Conservation (phyloP, 2,329 filamentous ascomycete species). For the Nothophaeocryptopus gaeumannii region DNA sequence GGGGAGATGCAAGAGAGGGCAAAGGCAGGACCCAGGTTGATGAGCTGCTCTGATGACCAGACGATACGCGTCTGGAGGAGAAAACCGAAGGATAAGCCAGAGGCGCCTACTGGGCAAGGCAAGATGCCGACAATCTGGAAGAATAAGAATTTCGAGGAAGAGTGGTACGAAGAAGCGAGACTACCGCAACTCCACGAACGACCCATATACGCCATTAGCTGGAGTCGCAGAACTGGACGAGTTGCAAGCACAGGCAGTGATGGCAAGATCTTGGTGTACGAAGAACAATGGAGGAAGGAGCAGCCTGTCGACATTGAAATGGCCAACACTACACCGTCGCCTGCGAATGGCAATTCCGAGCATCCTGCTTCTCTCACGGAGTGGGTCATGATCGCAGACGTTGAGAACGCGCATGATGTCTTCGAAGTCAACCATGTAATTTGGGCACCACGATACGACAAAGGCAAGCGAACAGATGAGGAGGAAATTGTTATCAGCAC, state of each 20-base stretch:
- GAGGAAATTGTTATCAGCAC: slow-evolving; percentile 90
- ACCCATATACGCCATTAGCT: slow-evolving; percentile 79
- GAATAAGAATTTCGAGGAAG: slow-evolving; percentile 67
- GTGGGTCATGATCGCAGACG: slow-evolving; percentile 70
- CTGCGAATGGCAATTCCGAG: slow-evolving; percentile 9
- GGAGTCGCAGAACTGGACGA: slow-evolving; percentile 74
- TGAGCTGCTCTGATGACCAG: slow-evolving; percentile 82
- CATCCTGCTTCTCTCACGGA: slow-evolving; percentile 41
- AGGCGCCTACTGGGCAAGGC: slow-evolving; percentile 47
- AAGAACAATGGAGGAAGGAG: slow-evolving; percentile 53
- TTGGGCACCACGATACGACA: slow-evolving; percentile 79
- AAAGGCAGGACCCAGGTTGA: slow-evolving; percentile 57
- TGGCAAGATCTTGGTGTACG: slow-evolving; percentile 75
- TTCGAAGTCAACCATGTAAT: slow-evolving; percentile 91
- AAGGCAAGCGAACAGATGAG: slow-evolving; percentile 54
- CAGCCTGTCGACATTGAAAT: slow-evolving; percentile 29
- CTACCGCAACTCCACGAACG: slow-evolving; percentile 74
- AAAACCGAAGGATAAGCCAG: slow-evolving; percentile 53
- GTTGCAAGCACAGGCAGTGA: slow-evolving; percentile 90
- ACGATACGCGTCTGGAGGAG: slow-evolving; percentile 78
- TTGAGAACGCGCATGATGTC: slow-evolving; percentile 77
- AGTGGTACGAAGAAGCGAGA: slow-evolving; percentile 75
- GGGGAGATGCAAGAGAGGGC: slow-evolving; percentile 39
- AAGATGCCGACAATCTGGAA: slow-evolving; percentile 89
- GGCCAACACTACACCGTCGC: slow-evolving; percentile 21